Conservation (phyloP, 139 green algal species). For the Chlorella sp. region DNA sequence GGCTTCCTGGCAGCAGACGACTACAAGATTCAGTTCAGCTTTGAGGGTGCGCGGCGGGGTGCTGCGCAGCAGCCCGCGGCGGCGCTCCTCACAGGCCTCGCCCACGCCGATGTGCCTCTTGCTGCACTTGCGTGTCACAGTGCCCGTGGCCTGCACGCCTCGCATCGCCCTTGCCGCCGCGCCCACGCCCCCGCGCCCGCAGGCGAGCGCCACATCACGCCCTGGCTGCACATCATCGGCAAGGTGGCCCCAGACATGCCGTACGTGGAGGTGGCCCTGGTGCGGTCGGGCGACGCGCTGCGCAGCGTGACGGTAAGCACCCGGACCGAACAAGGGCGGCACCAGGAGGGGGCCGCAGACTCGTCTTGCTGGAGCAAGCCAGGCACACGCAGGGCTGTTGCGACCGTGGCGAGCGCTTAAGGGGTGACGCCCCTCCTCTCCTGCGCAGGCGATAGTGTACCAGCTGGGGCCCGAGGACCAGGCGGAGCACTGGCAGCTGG, state of each 20-base stretch:
- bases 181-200: too few relatives aligned
- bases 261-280: slow-evolving; percentile 60
- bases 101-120: too few relatives aligned
- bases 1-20: slow-evolving; percentile 25
- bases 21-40: slow-evolving; percentile 50
- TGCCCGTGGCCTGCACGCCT: too few relatives aligned
- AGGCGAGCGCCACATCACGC: slow-evolving; percentile 66
- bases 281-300: slow-evolving; percentile 41
- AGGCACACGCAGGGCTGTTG: too few relatives aligned
- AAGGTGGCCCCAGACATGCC: slow-evolving; percentile 49
- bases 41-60: too few relatives aligned
- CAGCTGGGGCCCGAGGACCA: slow-evolving; percentile 45
- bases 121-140: too few relatives aligned
- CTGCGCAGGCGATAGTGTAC: slow-evolving; percentile 27
- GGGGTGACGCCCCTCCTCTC: background rate
- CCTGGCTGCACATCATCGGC: slow-evolving; percentile 69
- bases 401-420: too few relatives aligned
- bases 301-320: background rate
- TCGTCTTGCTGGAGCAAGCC: background rate
- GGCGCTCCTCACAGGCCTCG: too few relatives aligned
- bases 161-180: too few relatives aligned
- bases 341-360: background rate
- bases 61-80: too few relatives aligned
- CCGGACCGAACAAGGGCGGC: too few relatives aligned
- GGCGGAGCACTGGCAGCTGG: slow-evolving; percentile 42